Evolutionary conservation across 768 basidiomycete species (phyloP).

Genomic region (Pisolithus orientalis): DNA sequence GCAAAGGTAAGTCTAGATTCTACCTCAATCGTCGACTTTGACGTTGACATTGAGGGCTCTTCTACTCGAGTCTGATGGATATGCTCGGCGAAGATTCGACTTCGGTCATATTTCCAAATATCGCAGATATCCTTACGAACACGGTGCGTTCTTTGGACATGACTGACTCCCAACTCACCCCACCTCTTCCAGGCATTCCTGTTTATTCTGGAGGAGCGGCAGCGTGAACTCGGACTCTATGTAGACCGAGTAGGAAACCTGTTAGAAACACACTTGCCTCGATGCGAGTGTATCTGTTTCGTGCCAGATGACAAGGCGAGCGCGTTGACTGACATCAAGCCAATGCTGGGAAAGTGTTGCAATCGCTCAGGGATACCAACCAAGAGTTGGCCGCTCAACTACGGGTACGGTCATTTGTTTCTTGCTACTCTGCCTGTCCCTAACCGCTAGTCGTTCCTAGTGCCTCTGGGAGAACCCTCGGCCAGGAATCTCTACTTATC

Average conservation of each 20-base stretch:
- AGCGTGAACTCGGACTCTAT: constrained; percentile 88
- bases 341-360: constrained; percentile 68
- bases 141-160: constrained; percentile 44
- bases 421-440: neutral
- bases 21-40: no score
- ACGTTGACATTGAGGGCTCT: constrained; percentile 48
- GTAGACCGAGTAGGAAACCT: constrained; percentile 87
- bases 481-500: constrained; percentile 83
- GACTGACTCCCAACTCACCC: neutral
- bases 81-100: constrained; percentile 71
- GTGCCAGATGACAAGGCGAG: constrained; percentile 11
- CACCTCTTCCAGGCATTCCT: constrained; percentile 55
- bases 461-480: constrained; percentile 69
- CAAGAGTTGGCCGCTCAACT: constrained; percentile 59
- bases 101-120: constrained; percentile 85
- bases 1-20: no score
- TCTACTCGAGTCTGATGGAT: constrained; percentile 74
- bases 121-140: constrained; percentile 89
- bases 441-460: constrained; percentile 29
- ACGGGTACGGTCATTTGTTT: constrained; percentile 40
- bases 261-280: constrained; percentile 62
- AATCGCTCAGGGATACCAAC: constrained; percentile 64
- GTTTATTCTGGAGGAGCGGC: constrained; percentile 85
- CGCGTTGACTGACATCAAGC: constrained; percentile 45
- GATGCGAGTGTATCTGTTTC: constrained; percentile 79